phyloP scores from a whole-genome alignment of 805 yeast species.

The Lipomyces starkeyi region DNA sequence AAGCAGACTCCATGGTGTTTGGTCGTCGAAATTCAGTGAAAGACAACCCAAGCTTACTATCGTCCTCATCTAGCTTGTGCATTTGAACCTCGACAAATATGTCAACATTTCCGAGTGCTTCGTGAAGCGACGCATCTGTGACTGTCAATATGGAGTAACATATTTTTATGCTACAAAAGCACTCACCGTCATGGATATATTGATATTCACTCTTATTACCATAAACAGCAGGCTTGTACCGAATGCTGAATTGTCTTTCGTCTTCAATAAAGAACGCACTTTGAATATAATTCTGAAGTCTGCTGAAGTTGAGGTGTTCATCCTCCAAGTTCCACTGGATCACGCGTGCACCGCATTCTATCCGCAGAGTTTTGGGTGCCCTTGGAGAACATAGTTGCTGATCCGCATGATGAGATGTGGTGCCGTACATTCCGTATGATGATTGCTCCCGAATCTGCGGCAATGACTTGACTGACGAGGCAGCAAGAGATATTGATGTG shows the following conservation, averaged over 20 bases:
- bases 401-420: not conserved
- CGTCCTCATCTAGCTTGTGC: constrained; percentile 1
- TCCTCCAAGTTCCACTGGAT: constrained; percentile 31
- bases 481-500: not conserved
- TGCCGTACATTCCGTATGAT: not conserved
- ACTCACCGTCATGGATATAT: constrained; percentile 15
- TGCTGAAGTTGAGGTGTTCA: constrained; percentile 17
- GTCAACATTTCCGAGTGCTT: constrained; percentile 22
- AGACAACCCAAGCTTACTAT: not conserved
- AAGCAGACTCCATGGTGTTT: not conserved
- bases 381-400: not conserved
- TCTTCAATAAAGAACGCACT: constrained; percentile 32
- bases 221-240: not conserved
- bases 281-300: constrained; percentile 29
- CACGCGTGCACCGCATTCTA: constrained; percentile 25
- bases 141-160: not conserved
- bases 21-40: not conserved
- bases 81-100: constrained; percentile 19
- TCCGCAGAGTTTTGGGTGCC: constrained; percentile 17
- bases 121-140: constrained; percentile 19
- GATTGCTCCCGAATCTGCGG: not conserved
- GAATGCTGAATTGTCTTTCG: constrained; percentile 13
- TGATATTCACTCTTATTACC: not conserved
- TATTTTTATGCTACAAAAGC: not conserved
- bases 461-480: constrained; percentile 4